A percentile compares a stretch with the other conserved stretches of the same genome.
Evolutionary conservation across 2,329 filamentous ascomycete species (phyloP).

Genomic region (Ophiostoma triangulosporum): DNA sequence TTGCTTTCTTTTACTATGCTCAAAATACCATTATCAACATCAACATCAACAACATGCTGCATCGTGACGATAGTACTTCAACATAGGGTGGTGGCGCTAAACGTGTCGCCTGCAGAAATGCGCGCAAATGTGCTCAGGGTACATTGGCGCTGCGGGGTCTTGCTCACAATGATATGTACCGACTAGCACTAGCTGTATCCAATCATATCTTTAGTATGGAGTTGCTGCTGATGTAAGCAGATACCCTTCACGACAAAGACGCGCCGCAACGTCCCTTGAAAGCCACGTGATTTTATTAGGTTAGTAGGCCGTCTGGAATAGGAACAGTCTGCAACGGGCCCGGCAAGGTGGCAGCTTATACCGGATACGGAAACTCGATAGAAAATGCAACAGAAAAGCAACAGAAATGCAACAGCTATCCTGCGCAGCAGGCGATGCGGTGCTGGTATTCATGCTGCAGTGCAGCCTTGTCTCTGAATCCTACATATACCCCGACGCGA

Average conservation of each 20-base stretch:
- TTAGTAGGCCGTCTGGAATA: no score
- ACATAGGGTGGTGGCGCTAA: conserved; percentile 6
- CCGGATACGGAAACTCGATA: neutral
- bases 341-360: neutral
- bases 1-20: neutral
- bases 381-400: neutral
- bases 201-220: no score
- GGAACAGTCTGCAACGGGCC: neutral
- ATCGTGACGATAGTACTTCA: neutral
- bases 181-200: no score
- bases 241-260: no score
- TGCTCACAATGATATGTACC: neutral
- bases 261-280: no score
- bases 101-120: conserved; percentile 11
- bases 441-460: no score
- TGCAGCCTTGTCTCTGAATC: no score
- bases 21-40: neutral
- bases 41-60: no score
- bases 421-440: no score
- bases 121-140: conserved; percentile 15
- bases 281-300: neutral
- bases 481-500: no score
- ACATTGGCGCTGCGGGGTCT: neutral
- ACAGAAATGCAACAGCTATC: no score
- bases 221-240: no score